Evolutionary conservation across 345 rosid species (phyloP), one percentile per base, ranked within the genome.

Genomic region (Diplotaxis tenuifolia): DNA sequence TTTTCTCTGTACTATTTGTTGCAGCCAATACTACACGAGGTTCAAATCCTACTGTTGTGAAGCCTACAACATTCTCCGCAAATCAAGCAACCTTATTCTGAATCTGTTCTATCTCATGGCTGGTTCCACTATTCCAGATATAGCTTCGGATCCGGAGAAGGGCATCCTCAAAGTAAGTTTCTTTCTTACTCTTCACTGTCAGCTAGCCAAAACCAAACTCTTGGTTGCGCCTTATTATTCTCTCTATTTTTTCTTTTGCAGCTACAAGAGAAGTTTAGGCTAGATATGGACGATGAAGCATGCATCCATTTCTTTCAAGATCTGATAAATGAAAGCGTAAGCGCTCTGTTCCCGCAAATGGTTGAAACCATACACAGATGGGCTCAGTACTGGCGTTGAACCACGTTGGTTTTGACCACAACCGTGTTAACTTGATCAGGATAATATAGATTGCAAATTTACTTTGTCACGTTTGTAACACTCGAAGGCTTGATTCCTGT

Each of bases 381-480:
- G 99, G 99, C 99, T 75, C 97, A 92, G 67, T 95, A 95, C 78
- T 95, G 99, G 99, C 96, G 97, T 49, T 95, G 80, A 84, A 67
- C 54, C 58, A 55, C 28, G 10, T 34, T 12, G 12, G n/a, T n/a
- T 34, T 34, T 2, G 10, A 2, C 40, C 40, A 4, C 10, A 34
- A 38, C 45, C 1, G 20, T 23, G 60, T 54, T 79, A 58, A 59
- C 40, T 45, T 62, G n/a, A 61, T 21, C 16, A 3, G 70, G 56
- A 7, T 47, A 29, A 19, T 49, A 66, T 71, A 47, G 67, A 23
- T n/a, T 58, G 19, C 27, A 4, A 57, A 38, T n/a, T 47, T 47
- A 70, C 60, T 21, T 31, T 49, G 4, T 52, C 75, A 49, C 67
- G 49, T 22, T 21, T 60, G 15, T 70, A 27, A 28, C 27, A 14